Base-by-base conservation (phyloP, 116 monocot species). In the Zostera marina region DNA sequence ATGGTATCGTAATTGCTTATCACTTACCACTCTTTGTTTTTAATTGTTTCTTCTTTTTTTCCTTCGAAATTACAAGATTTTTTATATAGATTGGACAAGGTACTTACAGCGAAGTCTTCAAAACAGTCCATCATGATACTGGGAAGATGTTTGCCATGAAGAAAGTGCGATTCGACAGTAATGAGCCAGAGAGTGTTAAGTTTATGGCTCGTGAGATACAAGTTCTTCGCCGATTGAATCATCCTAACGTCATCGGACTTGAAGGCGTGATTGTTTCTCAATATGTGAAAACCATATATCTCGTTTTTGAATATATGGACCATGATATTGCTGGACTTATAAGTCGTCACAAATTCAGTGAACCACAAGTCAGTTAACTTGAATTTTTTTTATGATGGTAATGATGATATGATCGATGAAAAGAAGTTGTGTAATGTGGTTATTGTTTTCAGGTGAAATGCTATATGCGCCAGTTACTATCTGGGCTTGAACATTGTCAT, bases 231-330 rank as follows among this genome's bases (percentile, higher is more conserved):
- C 72, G 72, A 57, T 77, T 94, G 47, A 77, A 88, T 60, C 93
- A 93, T 69, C 93, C 84, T 58, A 93, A 93, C 71, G 52, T 93
- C 24, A 63, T 93, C 60, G 85, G 85, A 61, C 48, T 94, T 66
- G 84, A 85, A 58, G 94, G 94, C 5, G 62, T 94, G 56, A 74
- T 88, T 62, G 66, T 85, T 62, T 94, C 94, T 66, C 62, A 74
- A 16, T 38, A 77, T 17, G 84, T 88, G 41, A 75, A 72, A 58
- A 88, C 85, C 59, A 62, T 94, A 41, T 94, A 94, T 77, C 73
- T 94, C 40, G 94, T 94, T 22, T 94, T 94, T 53, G 88, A 84
- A 68, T 94, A 94, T 47, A 88, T 94, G 94, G 94, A 94, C 41
- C 94, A 94, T 78, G 94, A 94, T 79, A 77, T 94, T 63, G 79